phyloP scores from a whole-genome alignment of 1,139 yeast genomes.

The Debaryomyces udenii region DNA sequence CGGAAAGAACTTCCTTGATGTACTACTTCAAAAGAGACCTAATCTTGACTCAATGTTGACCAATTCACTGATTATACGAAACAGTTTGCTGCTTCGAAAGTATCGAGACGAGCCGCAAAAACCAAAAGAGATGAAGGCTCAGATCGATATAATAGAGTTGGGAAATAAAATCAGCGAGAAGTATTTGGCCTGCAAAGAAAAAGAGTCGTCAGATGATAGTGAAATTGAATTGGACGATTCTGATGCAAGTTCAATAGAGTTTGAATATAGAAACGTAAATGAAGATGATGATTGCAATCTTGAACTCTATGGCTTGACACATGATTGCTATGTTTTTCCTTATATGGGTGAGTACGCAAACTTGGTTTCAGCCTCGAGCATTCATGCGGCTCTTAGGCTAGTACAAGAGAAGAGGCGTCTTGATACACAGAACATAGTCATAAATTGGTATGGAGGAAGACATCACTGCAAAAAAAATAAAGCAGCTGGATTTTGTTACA shows the following conservation, averaged over 20 bases:
- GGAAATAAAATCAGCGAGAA: slow-evolving; percentile 4
- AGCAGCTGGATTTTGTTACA: slow-evolving; percentile 76
- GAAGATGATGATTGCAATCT: slow-evolving; percentile 12
- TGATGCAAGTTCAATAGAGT: background rate
- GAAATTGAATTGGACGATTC: slow-evolving; percentile 8
- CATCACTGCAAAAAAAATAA: slow-evolving; percentile 62
- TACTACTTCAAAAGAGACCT: slow-evolving; percentile 29
- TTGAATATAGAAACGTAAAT: slow-evolving; percentile 2
- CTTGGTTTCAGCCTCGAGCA: slow-evolving; percentile 59
- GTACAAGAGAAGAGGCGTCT: slow-evolving; percentile 14
- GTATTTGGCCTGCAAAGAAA: background rate
- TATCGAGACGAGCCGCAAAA: slow-evolving; percentile 6
- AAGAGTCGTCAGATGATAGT: slow-evolving; percentile 10
- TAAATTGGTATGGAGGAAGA: slow-evolving; percentile 82
- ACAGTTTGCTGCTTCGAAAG: background rate
- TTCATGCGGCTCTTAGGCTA: slow-evolving; percentile 49
- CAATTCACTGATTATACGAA: slow-evolving; percentile 5
- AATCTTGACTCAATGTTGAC: slow-evolving; percentile 13
- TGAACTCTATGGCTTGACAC: slow-evolving; percentile 43
- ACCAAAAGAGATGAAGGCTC: background rate
- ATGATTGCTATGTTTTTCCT: slow-evolving; percentile 70
- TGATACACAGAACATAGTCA: slow-evolving; percentile 38
- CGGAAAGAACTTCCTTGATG: slow-evolving; percentile 37
- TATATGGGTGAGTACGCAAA: slow-evolving; percentile 53
- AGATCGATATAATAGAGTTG: slow-evolving; percentile 2